These are phyloP conservation scores for Aureobasidium leucospermi DNA, from an alignment of 2,329 filamentous ascomycete species.

Conservation along the genomic window DNA sequence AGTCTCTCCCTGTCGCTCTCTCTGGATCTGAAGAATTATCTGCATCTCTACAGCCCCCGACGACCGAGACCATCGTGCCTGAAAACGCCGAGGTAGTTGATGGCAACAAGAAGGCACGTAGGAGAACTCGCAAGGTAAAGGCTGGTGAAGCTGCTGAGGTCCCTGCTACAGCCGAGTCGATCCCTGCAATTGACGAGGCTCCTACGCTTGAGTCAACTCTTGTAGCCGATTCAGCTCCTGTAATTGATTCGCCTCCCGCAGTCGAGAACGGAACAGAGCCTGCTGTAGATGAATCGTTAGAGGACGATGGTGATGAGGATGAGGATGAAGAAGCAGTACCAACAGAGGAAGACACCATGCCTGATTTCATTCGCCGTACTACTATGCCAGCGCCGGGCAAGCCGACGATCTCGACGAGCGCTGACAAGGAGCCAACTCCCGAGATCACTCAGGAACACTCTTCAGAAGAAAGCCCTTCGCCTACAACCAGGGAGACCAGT, in stretches of 20 bases:
- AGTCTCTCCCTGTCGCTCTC: no score
- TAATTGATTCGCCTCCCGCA: background rate
- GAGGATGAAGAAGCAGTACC: background rate
- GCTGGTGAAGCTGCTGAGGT: background rate
- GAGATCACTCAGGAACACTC: background rate
- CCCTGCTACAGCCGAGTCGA: no score
- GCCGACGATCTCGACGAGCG: background rate
- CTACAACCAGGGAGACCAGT: slow-evolving; percentile 1
- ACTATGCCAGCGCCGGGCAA: background rate
- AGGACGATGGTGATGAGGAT: background rate
- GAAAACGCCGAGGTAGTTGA: background rate
- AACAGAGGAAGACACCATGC: background rate
- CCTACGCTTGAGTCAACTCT: no score
- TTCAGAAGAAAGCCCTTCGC: background rate
- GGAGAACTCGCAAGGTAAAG: background rate
- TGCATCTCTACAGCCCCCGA: no score
- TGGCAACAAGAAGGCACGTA: background rate
- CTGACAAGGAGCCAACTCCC: background rate
- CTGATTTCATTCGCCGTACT: background rate
- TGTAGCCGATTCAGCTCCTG: background rate
- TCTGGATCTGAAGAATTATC: no score
- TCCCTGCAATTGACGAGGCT: no score
- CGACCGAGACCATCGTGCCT: no score
- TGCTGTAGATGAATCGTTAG: background rate
- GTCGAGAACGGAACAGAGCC: no score